Conservation (phyloP, 164 flowering plant genomes). For the Piper betle region DNA sequence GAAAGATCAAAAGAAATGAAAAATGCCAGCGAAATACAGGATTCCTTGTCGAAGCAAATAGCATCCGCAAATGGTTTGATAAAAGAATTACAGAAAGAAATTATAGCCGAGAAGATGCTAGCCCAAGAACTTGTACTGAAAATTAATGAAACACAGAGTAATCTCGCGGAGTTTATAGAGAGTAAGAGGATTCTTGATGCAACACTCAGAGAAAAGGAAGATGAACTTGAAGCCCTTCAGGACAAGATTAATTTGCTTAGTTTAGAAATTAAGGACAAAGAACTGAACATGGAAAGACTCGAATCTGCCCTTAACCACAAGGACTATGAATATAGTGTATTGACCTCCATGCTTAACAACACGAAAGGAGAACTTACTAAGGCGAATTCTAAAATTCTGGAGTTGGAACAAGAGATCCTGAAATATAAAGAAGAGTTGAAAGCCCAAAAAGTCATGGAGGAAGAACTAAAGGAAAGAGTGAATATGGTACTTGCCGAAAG, state of each 20-base stretch:
- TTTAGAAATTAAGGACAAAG: conserved; percentile 54
- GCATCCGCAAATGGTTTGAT: conserved; percentile 30
- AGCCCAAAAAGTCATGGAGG: conserved; percentile 23
- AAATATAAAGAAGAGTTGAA: conserved; percentile 36
- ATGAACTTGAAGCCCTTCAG: conserved; percentile 32
- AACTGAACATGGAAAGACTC: conserved; percentile 26
- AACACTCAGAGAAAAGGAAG: conserved; percentile 42
- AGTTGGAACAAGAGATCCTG: conserved; percentile 31
- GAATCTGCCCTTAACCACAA: conserved; percentile 35
- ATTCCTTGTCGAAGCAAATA: conserved; percentile 23
- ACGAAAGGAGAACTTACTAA: conserved; percentile 33
- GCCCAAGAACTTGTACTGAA: conserved; percentile 39
- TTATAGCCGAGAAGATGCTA: conserved; percentile 42
- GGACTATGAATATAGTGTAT: conserved; percentile 38
- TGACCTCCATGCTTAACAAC: conserved; percentile 23
- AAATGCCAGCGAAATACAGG: conserved; percentile 26
- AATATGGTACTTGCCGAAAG: conserved; percentile 31
- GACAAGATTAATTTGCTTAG: conserved; percentile 42
- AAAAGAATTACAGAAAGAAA: conserved; percentile 35
- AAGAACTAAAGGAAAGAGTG: conserved; percentile 32
- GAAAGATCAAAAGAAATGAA: conserved; percentile 14
- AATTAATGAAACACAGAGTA: conserved; percentile 28
- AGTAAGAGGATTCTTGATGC: conserved; percentile 43
- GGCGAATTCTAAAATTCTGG: conserved; percentile 24
- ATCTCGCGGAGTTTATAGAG: conserved; percentile 26